Evolutionary conservation across 31 red algal species (phyloP).

Genomic region (Endocladia muricata): DNA sequence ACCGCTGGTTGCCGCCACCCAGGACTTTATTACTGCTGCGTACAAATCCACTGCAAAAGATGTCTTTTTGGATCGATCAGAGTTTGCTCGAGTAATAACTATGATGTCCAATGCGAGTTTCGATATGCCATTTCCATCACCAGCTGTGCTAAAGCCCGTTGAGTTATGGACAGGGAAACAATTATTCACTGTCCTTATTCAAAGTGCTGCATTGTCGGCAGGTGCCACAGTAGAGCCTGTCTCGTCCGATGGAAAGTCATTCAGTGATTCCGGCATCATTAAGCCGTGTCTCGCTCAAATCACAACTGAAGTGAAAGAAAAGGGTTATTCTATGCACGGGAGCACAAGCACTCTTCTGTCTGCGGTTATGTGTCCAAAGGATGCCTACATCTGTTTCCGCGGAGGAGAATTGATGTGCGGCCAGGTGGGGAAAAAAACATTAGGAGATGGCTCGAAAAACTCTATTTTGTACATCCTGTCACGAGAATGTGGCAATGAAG

Average conservation of each 20-base stretch:
- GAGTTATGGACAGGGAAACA: slow-evolving; percentile 99
- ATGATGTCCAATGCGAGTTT: slow-evolving; percentile 72
- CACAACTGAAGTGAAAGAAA: slow-evolving; percentile 72
- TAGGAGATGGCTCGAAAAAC: slow-evolving; percentile 88
- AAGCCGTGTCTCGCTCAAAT: slow-evolving; percentile 41
- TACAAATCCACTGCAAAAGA: slow-evolving; percentile 79
- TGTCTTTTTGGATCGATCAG: slow-evolving; percentile 78
- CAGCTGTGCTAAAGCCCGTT: slow-evolving; percentile 85
- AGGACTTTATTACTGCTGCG: slow-evolving; percentile 95
- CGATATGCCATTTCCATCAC: slow-evolving; percentile 59
- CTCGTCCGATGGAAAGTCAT: slow-evolving; percentile 9
- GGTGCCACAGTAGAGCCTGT: slow-evolving; percentile 16
- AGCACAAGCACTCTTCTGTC: slow-evolving; percentile 13
- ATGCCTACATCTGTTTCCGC: slow-evolving; percentile 83
- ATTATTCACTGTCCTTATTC: slow-evolving; percentile 75
- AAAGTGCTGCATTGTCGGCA: slow-evolving; percentile 63
- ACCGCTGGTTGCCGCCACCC: slow-evolving; percentile 96
- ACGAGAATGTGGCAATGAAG: slow-evolving; percentile 71
- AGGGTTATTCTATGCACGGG: slow-evolving; percentile 47
- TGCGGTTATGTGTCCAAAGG: slow-evolving; percentile 67
- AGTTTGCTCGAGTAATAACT: slow-evolving; percentile 66
- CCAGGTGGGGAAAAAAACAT: slow-evolving; percentile 87
- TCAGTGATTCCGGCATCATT: slow-evolving; percentile 30
- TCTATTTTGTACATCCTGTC: slow-evolving; percentile 86
- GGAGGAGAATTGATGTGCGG: slow-evolving; percentile 90